These are phyloP conservation scores for Aspergillus arachidicola DNA, from an alignment of 2,329 filamentous ascomycete genomes.

Conservation along the genomic window DNA sequence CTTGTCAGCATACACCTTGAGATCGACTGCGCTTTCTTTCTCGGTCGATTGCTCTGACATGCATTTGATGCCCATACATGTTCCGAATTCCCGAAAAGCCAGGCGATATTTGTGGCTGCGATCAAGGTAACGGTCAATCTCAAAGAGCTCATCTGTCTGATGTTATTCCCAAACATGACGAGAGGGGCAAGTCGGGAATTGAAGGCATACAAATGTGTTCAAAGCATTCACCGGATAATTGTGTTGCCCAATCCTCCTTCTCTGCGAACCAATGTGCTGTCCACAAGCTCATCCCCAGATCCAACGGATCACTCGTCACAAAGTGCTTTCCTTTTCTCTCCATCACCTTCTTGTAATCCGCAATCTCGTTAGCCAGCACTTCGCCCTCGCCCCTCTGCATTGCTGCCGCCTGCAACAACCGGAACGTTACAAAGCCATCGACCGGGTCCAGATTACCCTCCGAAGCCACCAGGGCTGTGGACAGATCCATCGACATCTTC, in stretches of 20 bases:
- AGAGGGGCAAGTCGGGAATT: background rate
- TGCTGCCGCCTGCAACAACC: slow-evolving; percentile 51
- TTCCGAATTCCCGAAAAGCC: slow-evolving; percentile 60
- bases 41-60: slow-evolving; percentile 38
- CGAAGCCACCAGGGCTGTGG: slow-evolving; percentile 49
- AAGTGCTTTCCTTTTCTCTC: slow-evolving; percentile 46
- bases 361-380: slow-evolving; percentile 53
- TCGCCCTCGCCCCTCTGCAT: slow-evolving; percentile 31
- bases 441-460: slow-evolving; percentile 61
- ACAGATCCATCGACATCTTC: slow-evolving; percentile 58
- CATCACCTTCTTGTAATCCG: slow-evolving; percentile 55
- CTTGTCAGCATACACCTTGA: slow-evolving; percentile 35
- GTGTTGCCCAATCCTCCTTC: slow-evolving; percentile 52
- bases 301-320: slow-evolving; percentile 55
- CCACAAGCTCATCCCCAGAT: slow-evolving; percentile 64
- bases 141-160: slow-evolving; percentile 38
- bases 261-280: slow-evolving; percentile 54
- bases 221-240: slow-evolving; percentile 40
- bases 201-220: slow-evolving; percentile 37
- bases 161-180: slow-evolving; percentile 2
- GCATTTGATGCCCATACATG: slow-evolving; percentile 52
- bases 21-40: slow-evolving; percentile 34
- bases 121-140: slow-evolving; percentile 38
- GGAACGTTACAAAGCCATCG: slow-evolving; percentile 56
- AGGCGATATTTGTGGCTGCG: slow-evolving; percentile 42